A percentile compares a stretch with the other conserved stretches of the same genome.
Conservation (phyloP, 805 yeast genomes). For the Wickerhamiella azymoides region DNA sequence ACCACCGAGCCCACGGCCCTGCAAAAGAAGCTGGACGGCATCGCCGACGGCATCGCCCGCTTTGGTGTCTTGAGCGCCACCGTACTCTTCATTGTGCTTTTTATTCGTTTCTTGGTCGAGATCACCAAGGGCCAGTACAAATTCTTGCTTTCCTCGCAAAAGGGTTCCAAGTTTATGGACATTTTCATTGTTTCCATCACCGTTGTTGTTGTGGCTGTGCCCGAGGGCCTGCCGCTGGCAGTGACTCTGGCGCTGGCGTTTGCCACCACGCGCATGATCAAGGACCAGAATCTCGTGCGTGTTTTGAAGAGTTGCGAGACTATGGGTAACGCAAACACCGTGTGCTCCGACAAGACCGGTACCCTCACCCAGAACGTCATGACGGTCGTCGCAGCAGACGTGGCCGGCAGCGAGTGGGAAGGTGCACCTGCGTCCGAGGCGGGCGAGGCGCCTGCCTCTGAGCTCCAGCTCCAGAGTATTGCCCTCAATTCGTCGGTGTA, state of each 20-base stretch:
- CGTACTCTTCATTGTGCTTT: conserved; percentile 63
- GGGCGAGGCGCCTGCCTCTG: conserved; percentile 10
- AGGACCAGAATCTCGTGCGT: conserved; percentile 91
- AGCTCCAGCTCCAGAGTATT: conserved; percentile 41
- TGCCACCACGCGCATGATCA: conserved; percentile 96
- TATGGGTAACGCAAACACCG: conserved; percentile 96
- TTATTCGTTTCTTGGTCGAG: conserved; percentile 57
- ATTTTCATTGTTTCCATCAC: conserved; percentile 86
- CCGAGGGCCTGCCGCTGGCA: conserved; percentile 96
- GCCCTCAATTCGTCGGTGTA: conserved; percentile 80
- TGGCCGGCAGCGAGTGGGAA: conserved; percentile 36
- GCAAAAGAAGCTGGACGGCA: conserved; percentile 61
- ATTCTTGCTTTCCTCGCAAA: conserved; percentile 44
- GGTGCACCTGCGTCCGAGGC: no score
- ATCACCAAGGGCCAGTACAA: conserved; percentile 32
- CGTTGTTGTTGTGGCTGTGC: conserved; percentile 94
- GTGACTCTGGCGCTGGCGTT: conserved; percentile 93
- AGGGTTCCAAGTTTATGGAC: conserved; percentile 73
- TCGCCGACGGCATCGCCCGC: conserved; percentile 92
- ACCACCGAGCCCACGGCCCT: conserved; percentile 82
- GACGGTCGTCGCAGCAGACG: conserved; percentile 70
- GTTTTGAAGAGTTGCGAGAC: conserved; percentile 90
- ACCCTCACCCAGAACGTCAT: conserved; percentile 87
- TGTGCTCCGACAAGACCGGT: conserved; percentile 96
- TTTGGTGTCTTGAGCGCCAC: conserved; percentile 80